A percentile compares a stretch with the other conserved stretches of the same genome.
Conservation (phyloP, 768 basidiomycete genomes). For the Tylopilus sp. region DNA sequence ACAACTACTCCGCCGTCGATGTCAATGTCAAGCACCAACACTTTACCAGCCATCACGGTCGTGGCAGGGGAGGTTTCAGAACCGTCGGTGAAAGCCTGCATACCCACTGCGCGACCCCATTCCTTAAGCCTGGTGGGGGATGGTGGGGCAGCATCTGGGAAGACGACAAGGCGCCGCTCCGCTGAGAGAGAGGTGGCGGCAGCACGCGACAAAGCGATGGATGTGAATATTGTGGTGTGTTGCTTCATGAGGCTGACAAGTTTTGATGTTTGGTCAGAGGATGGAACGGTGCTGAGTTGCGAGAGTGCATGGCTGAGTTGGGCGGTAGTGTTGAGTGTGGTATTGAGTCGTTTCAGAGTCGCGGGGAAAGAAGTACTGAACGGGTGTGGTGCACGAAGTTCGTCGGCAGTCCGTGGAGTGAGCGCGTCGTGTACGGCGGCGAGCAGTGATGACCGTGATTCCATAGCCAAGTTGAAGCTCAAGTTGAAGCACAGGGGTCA, state of each 20-base stretch:
- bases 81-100: slow-evolving; percentile 72
- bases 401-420: slow-evolving; percentile 18
- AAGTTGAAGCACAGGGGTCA: not conserved
- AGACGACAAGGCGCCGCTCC: slow-evolving; percentile 17
- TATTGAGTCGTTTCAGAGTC: slow-evolving; percentile 39
- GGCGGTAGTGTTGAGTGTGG: slow-evolving; percentile 48
- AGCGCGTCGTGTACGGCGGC: slow-evolving; percentile 27
- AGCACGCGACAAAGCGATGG: slow-evolving; percentile 25
- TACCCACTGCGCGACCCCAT: slow-evolving; percentile 63
- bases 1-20: slow-evolving; percentile 48
- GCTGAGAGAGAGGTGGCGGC: slow-evolving; percentile 20
- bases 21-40: slow-evolving; percentile 77
- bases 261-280: slow-evolving; percentile 58
- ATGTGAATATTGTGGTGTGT: slow-evolving; percentile 42
- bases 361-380: slow-evolving; percentile 21
- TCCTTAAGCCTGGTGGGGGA: slow-evolving; percentile 43
- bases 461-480: not conserved
- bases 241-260: slow-evolving; percentile 67
- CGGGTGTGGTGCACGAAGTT: slow-evolving; percentile 18
- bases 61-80: slow-evolving; percentile 39
- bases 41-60: slow-evolving; percentile 70
- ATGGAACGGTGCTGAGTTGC: slow-evolving; percentile 41
- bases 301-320: slow-evolving; percentile 53
- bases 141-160: slow-evolving; percentile 29
- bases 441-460: slow-evolving; percentile 22